Evolutionary conservation across 345 rosid species (phyloP), one percentile per base, ranked within the genome.

Genomic region (Lumnitzera racemosa): DNA sequence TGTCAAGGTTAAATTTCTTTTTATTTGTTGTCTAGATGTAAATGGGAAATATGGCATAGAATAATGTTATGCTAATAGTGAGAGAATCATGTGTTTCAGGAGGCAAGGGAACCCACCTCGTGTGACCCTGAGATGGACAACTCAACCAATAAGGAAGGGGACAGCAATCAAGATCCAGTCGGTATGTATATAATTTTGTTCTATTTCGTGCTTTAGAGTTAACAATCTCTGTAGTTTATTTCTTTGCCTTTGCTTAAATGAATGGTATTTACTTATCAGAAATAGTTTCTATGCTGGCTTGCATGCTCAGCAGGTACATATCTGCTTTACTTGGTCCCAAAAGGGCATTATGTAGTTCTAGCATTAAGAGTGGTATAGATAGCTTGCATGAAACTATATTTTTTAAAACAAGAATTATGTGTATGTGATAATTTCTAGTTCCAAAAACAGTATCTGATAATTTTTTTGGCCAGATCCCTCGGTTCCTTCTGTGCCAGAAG

Each of bases 101-200:
- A 74, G 70, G 75, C 46, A 55, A 72, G 54, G 67, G 68, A 31
- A 47, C 61, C 78, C 67, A 56, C 65, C 24, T 69, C 58, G 51
- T 61, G 60, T 46, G 61, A 61, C 55, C 20, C 52, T 61, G 55
- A 66, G 48, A 54, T 55, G 63, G 74, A 67, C 52, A 71, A 56
- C 46, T 68, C 61, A 14, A 51, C 65, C 47, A 43, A 60, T 9
- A 74, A 65, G 63, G 67, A 67, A 31, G 66, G 23, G 15, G 61
- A 67, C 47, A 36, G 47, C 71, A 67, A 53, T 73, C 74, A 47
- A 46, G 60, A 46, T 77, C 61, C 51, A 49, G 65, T 65, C 57
- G 85, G 98, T 83, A 81, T 62, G 61, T 49, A 47, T 58, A 59
- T 47, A 60, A 62, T 61, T 72, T 56, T 51, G 49, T 55, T 31